These are phyloP conservation scores for Protomyces inundatus DNA, from an alignment of 1,139 yeast genomes.

Conservation along the genomic window DNA sequence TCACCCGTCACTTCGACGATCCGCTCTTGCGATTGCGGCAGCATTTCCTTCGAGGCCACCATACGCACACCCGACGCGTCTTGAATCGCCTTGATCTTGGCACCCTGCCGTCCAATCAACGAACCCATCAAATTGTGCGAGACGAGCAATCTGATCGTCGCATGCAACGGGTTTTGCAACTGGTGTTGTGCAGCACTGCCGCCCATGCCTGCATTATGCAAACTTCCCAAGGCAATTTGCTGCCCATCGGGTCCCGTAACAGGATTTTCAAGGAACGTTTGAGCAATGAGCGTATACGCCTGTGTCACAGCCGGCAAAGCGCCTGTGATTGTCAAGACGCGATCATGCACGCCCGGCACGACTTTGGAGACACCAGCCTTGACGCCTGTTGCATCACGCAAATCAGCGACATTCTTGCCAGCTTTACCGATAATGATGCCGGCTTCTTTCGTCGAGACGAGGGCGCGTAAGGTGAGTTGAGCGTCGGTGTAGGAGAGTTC, in stretches of 20 bases:
- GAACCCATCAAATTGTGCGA: slow-evolving; percentile 90
- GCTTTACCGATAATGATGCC: slow-evolving; percentile 87
- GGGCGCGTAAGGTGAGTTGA: slow-evolving; percentile 48
- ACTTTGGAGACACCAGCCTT: slow-evolving; percentile 87
- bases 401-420: slow-evolving; percentile 72
- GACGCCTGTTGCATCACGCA: slow-evolving; percentile 71
- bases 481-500: slow-evolving; percentile 32
- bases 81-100: slow-evolving; percentile 75
- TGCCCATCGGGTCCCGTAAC: slow-evolving; percentile 4
- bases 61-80: slow-evolving; percentile 65
- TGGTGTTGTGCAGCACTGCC: slow-evolving; percentile 18
- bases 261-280: slow-evolving; percentile 24
- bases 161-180: slow-evolving; percentile 37
- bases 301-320: slow-evolving; percentile 62
- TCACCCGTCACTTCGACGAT: slow-evolving; percentile 83
- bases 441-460: slow-evolving; percentile 81
- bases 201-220: slow-evolving; percentile 28
- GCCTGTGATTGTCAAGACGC: slow-evolving; percentile 79
- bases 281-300: slow-evolving; percentile 25
- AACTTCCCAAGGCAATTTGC: not conserved
- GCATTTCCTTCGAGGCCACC: slow-evolving; percentile 81
- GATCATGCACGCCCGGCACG: slow-evolving; percentile 73
- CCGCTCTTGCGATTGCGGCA: slow-evolving; percentile 81
- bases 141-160: slow-evolving; percentile 60
- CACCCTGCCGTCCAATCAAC: slow-evolving; percentile 79